Conservation (phyloP, 495 filamentous ascomycete genomes). For the Aspergillus biplanus region DNA sequence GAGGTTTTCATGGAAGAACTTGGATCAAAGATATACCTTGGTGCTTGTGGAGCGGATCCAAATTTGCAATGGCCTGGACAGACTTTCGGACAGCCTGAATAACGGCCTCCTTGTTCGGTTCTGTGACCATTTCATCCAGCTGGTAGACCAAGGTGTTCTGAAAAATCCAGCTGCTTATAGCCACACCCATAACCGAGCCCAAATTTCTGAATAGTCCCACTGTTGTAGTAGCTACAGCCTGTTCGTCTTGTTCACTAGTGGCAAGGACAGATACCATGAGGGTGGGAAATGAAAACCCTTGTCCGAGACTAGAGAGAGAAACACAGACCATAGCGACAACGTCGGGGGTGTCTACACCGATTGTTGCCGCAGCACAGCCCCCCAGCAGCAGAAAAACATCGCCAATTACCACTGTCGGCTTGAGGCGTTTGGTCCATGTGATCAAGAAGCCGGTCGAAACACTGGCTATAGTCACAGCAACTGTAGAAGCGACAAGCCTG, state of each 20-base stretch:
- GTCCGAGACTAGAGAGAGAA: slow-evolving; percentile 61
- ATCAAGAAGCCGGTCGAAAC: slow-evolving; percentile 72
- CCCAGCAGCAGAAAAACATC: slow-evolving; percentile 53
- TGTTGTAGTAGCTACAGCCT: slow-evolving; percentile 75
- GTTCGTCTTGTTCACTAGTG: slow-evolving; percentile 66
- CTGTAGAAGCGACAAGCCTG: slow-evolving; percentile 64
- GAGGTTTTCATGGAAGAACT: neutral
- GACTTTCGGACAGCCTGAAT: slow-evolving; percentile 58
- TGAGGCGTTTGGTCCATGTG: slow-evolving; percentile 64
- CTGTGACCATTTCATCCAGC: slow-evolving; percentile 59
- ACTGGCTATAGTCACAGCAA: slow-evolving; percentile 60
- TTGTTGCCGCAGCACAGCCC: slow-evolving; percentile 56
- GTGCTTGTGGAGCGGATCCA: slow-evolving; percentile 52
- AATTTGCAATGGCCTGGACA: slow-evolving; percentile 50
- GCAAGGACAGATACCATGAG: slow-evolving; percentile 71
- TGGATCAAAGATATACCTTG: slow-evolving; percentile 46
- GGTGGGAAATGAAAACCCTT: slow-evolving; percentile 67
- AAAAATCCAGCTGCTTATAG: slow-evolving; percentile 71
- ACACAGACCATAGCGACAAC: slow-evolving; percentile 65
- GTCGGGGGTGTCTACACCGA: slow-evolving; percentile 59
- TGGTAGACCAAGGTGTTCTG: slow-evolving; percentile 70
- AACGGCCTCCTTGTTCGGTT: slow-evolving; percentile 53
- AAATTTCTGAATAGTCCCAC: slow-evolving; percentile 69
- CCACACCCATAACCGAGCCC: slow-evolving; percentile 72
- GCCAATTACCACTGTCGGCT: slow-evolving; percentile 64